A percentile compares a stretch with the other conserved stretches of the same genome.
phyloP scores from a whole-genome alignment of 345 rosid genomes.

The Luvunga scandens region DNA sequence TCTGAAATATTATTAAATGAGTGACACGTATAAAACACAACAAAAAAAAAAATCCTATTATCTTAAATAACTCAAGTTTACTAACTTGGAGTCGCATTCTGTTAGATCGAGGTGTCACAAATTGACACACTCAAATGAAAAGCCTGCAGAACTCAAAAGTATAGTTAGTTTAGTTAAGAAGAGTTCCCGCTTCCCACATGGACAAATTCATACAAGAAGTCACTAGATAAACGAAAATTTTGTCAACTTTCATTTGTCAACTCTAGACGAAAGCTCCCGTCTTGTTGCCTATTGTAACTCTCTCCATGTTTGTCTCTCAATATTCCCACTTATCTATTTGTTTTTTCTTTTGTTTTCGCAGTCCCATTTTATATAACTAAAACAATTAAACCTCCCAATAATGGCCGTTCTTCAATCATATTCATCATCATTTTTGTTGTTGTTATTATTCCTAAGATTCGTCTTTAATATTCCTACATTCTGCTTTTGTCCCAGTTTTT shows the following conservation, averaged over 20 bases:
- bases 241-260: slow-evolving; percentile 31
- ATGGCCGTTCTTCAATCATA: slow-evolving; percentile 18
- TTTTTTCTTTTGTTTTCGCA: not conserved
- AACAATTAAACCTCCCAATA: not conserved
- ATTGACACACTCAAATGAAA: no score
- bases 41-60: no score
- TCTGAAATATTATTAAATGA: no score
- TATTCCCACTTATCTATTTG: slow-evolving; percentile 10
- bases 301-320: slow-evolving; percentile 18
- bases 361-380: slow-evolving; percentile 13
- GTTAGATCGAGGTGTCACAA: no score
- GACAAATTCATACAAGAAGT: not conserved
- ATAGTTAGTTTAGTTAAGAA: no score
- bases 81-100: no score
- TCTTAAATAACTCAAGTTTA: no score
- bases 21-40: no score
- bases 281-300: slow-evolving; percentile 27
- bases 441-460: slow-evolving; percentile 11
- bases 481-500: not conserved
- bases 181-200: not conserved
- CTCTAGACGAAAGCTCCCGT: slow-evolving; percentile 1
- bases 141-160: no score
- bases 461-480: slow-evolving; percentile 8
- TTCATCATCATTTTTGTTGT: not conserved
- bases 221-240: not conserved